These are phyloP conservation scores for Chalciporus piperatus DNA, from an alignment of 768 basidiomycete genomes.

Conservation along the genomic window DNA sequence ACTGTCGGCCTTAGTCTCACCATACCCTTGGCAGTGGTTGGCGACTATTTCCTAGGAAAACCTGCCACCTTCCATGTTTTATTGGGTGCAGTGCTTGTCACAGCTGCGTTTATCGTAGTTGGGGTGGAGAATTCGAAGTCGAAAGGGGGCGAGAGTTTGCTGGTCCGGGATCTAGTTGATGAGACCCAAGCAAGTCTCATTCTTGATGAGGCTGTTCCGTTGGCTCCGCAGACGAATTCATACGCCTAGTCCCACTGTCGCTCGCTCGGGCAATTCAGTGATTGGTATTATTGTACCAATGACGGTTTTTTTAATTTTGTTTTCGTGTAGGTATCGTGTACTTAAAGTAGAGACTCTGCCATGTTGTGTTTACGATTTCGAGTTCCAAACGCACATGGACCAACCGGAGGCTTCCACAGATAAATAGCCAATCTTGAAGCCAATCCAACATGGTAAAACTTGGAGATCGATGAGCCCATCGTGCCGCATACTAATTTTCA, in stretches of 20 bases:
- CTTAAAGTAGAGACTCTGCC: too few relatives aligned
- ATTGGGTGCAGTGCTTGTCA: conserved; percentile 72
- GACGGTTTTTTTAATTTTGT: too few relatives aligned
- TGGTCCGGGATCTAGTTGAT: neutral
- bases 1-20: conserved; percentile 92
- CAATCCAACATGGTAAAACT: conserved; percentile 21
- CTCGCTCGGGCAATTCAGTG: neutral
- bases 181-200: conserved; percentile 5
- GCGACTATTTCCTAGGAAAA: conserved; percentile 67
- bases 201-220: conserved; percentile 6
- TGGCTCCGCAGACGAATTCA: conserved; percentile 6
- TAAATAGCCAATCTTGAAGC: neutral
- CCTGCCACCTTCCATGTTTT: conserved; percentile 59
- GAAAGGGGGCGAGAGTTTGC: conserved; percentile 28
- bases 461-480: neutral
- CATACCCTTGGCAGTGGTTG: conserved; percentile 86
- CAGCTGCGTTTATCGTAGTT: conserved; percentile 73
- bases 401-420: neutral
- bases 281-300: neutral
- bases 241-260: neutral
- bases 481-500: conserved; percentile 9
- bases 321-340: too few relatives aligned
- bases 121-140: conserved; percentile 54
- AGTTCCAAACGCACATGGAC: too few relatives aligned
- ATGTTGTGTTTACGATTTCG: too few relatives aligned